Percentiles rank a stretch among this genome's conserved stretches.
Conservation (phyloP, 78 protist genomes). For the Goniomonas avonlea region DNA sequence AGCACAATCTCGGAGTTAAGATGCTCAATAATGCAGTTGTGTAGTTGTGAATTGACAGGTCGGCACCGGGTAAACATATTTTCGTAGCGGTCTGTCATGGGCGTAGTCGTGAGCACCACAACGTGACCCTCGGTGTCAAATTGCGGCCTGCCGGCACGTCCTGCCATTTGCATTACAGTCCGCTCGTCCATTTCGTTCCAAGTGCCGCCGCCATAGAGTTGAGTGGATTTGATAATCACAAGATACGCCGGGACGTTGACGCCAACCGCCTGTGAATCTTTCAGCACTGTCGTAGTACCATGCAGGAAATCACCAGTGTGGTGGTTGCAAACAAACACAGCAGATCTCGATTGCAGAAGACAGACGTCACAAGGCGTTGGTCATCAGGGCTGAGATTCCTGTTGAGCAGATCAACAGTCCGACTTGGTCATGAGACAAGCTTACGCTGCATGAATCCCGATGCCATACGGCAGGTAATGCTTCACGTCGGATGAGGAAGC, state of each 20-base stretch:
- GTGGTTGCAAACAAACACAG: neutral
- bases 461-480: no score
- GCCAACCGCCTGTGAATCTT: neutral
- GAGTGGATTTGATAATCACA: neutral
- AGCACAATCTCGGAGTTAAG: neutral
- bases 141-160: neutral
- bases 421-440: no score
- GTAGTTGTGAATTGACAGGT: neutral
- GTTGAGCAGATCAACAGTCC: no score
- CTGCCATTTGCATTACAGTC: neutral
- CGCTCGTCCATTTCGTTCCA: neutral
- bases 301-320: slow-evolving; percentile 3
- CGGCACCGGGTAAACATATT: neutral
- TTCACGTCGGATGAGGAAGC: no score
- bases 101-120: neutral
- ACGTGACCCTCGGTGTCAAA: neutral
- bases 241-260: neutral
- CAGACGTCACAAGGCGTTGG: neutral
- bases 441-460: no score
- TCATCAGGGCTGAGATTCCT: no score
- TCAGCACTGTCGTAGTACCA: neutral
- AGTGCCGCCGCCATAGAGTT: neutral
- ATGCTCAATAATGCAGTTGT: neutral
- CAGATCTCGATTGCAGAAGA: neutral
- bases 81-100: neutral